Evolutionary conservation across 805 yeast genomes (phyloP).

Genomic region (Saccharomycopsis fermentans): DNA sequence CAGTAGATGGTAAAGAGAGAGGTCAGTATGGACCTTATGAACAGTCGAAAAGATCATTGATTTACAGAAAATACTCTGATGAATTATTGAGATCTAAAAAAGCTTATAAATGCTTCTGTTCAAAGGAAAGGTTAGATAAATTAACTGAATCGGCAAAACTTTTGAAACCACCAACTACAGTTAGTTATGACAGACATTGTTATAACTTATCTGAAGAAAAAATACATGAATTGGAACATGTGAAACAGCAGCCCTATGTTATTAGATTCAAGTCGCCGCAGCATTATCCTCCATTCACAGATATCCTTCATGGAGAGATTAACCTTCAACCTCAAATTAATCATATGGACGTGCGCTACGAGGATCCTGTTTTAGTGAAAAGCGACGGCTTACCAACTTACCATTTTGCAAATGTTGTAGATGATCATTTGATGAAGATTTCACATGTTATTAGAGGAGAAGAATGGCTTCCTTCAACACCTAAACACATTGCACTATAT

Average conservation of each 20-base stretch:
- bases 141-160: constrained; percentile 65
- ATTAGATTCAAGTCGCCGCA: constrained; percentile 74
- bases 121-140: constrained; percentile 61
- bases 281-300: constrained; percentile 54
- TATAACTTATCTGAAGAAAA: constrained; percentile 25
- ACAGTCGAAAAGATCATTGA: constrained; percentile 68
- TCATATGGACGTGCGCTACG: constrained; percentile 60
- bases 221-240: neutral
- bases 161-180: constrained; percentile 81
- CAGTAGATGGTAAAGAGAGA: constrained; percentile 19
- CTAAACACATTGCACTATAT: constrained; percentile 84
- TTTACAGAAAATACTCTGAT: constrained; percentile 54
- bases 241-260: constrained; percentile 28
- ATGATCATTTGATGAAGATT: constrained; percentile 85
- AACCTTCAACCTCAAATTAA: constrained; percentile 76
- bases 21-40: constrained; percentile 58
- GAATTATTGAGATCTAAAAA: constrained; percentile 48
- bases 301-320: constrained; percentile 67
- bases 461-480: constrained; percentile 95
- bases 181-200: constrained; percentile 84
- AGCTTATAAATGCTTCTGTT: constrained; percentile 84
- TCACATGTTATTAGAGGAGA: constrained; percentile 96
- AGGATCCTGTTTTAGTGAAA: constrained; percentile 81
- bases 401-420: constrained; percentile 92
- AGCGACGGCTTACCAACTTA: constrained; percentile 96